Percentiles rank a stretch among this genome's conserved stretches.
phyloP scores from a whole-genome alignment of 1,284 basidiomycete species.

The Hortiboletus rubellus region DNA sequence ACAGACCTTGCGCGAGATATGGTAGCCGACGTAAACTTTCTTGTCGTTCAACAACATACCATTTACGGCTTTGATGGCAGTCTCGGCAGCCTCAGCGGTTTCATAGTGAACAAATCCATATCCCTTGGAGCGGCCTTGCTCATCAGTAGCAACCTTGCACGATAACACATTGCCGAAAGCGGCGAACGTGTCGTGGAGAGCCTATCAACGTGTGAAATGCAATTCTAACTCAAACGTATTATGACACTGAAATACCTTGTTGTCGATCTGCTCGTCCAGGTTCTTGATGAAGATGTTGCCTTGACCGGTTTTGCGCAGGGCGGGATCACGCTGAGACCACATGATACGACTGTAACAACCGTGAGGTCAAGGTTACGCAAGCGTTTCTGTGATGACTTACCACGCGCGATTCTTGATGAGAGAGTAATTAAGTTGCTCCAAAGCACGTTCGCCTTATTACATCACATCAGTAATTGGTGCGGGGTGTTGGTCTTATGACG shows the following conservation, averaged over 20 bases:
- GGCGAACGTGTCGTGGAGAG: slow-evolving; percentile 99
- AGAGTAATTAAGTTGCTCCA: slow-evolving; percentile 99
- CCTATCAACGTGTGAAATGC: slow-evolving; percentile 45
- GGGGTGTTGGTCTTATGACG: slow-evolving; percentile 28
- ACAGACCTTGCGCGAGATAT: slow-evolving; percentile 92
- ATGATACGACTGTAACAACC: slow-evolving; percentile 83
- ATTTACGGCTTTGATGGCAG: slow-evolving; percentile 98
- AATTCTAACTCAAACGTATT: background rate
- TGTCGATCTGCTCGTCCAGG: slow-evolving; percentile 97
- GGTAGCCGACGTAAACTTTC: slow-evolving; percentile 98
- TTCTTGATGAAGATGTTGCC: slow-evolving; percentile 99
- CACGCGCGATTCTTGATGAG: slow-evolving; percentile 98
- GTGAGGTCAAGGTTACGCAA: slow-evolving; percentile 3
- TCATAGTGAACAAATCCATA: slow-evolving; percentile 99
- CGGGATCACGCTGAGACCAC: slow-evolving; percentile 99
- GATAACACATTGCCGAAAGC: slow-evolving; percentile 99
- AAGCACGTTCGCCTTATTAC: slow-evolving; percentile 84
- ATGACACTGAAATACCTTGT: slow-evolving; percentile 67
- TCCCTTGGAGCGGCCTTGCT: slow-evolving; percentile 89
- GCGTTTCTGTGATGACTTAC: slow-evolving; percentile 41
- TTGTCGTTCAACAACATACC: slow-evolving; percentile 99
- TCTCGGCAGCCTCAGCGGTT: slow-evolving; percentile 94
- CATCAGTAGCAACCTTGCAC: slow-evolving; percentile 98
- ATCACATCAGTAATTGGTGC: slow-evolving; percentile 12
- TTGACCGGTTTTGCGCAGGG: slow-evolving; percentile 98